Base-by-base conservation (phyloP, 2,329 filamentous ascomycete species). In the Aspergillus thermomutatus region DNA sequence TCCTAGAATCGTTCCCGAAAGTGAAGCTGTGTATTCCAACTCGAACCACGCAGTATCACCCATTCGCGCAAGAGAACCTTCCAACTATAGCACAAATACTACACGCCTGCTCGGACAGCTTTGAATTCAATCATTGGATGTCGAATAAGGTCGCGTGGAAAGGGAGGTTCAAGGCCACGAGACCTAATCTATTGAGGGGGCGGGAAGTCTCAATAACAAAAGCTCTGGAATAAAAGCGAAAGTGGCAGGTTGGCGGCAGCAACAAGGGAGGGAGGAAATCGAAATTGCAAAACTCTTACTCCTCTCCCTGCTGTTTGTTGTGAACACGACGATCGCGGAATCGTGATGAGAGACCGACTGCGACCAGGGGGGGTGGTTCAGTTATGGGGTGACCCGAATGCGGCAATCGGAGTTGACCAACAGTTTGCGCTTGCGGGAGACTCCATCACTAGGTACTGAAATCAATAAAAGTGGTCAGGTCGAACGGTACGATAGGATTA, bases 51-150 rank as follows among this genome's bases (percentile, higher is more conserved):
- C 47, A 50, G 37, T 43, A 56, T 52, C 37, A 55, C 63, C 61
- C 63, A 65, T 65, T 47, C 63, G 63, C 54, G 61, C 61, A 45
- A 60, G 55, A 31, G 27, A 28, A 50, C 28, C 14, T 23, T 49
- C 25, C 43, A 49, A 21, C 3, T 9, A 14, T 40, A 40, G 34
- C n/a, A 9, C 4, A 40, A 8, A 14, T 14, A 40, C 6, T 40
- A 40, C n/a, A 40, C 4, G 34, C 34, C 34, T 40, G 9, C n/a
- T 17, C 34, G n/a, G 34, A 14, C 34, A 40, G 14, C 7, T 40
- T 7, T 40, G n/a, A 9, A 14, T 14, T 14, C 43, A 23, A 25
- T 46, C 43, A 46, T 46, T 46, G 43, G 43, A 23, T 5, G 43
- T 25, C 11, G 21, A 46, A 23, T 4, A 23, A 23, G 21, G 43